phyloP scores from a whole-genome alignment of 805 yeast species.

The Kluyveromyces siamensis region DNA sequence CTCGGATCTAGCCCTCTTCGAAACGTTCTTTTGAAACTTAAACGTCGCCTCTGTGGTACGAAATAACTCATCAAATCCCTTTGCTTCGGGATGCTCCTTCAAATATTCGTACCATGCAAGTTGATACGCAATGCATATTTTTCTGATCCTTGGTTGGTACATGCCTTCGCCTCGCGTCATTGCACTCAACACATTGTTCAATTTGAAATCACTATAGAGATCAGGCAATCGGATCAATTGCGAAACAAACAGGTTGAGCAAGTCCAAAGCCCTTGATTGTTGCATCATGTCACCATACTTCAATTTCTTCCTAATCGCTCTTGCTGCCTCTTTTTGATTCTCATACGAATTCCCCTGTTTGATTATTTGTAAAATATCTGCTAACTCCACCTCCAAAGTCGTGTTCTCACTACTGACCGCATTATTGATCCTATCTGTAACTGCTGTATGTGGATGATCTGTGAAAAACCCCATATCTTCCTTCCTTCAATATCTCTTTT shows the following conservation, averaged over 20 bases:
- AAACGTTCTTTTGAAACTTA: slow-evolving; percentile 9
- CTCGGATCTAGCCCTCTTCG: slow-evolving; percentile 8
- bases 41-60: slow-evolving; percentile 3
- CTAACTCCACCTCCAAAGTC: slow-evolving; percentile 30
- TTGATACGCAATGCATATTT: slow-evolving; percentile 38
- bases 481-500: no score
- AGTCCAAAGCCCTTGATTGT: slow-evolving; percentile 58
- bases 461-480: slow-evolving; percentile 44
- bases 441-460: slow-evolving; percentile 61
- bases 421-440: slow-evolving; percentile 54
- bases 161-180: slow-evolving; percentile 14
- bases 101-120: slow-evolving; percentile 60
- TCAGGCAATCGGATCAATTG: slow-evolving; percentile 29
- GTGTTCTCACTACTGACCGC: slow-evolving; percentile 29
- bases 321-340: slow-evolving; percentile 67
- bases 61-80: slow-evolving; percentile 31
- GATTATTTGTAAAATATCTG: slow-evolving; percentile 28
- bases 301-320: slow-evolving; percentile 80
- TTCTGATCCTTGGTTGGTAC: slow-evolving; percentile 36
- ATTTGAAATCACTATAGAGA: slow-evolving; percentile 58
- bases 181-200: slow-evolving; percentile 50
- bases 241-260: slow-evolving; percentile 47
- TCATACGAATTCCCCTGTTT: slow-evolving; percentile 30
- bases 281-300: slow-evolving; percentile 69
- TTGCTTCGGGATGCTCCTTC: slow-evolving; percentile 37